Conservation (phyloP, 306 rosid species). For the Elaeagnus macrophylla region DNA sequence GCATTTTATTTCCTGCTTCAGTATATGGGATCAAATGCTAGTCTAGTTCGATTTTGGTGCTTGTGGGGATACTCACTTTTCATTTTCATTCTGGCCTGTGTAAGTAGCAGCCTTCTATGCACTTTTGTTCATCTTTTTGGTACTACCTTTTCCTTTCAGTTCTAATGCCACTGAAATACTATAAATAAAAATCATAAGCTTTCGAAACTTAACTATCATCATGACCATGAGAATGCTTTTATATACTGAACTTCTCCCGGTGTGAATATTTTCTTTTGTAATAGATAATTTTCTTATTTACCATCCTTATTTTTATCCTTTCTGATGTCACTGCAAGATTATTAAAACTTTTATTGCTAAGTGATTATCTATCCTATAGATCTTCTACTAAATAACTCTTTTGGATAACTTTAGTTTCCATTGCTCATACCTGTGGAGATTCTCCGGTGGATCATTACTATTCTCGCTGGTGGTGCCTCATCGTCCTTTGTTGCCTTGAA, state of each 20-base stretch:
- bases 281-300: too few species aligned
- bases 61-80: slow-evolving; percentile 98
- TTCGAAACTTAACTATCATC: too few species aligned
- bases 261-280: too few species aligned
- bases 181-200: too few species aligned
- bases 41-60: slow-evolving; percentile 81
- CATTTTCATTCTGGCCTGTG: slow-evolving; percentile 70
- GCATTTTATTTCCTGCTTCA: slow-evolving; percentile 79
- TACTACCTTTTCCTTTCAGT: not conserved
- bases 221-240: too few species aligned
- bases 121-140: not conserved
- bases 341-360: too few species aligned
- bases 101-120: slow-evolving; percentile 38
- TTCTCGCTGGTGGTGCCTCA: slow-evolving; percentile 61
- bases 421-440: slow-evolving; percentile 76
- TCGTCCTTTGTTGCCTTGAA: slow-evolving; percentile 81
- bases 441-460: slow-evolving; percentile 72
- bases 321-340: too few species aligned
- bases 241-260: too few species aligned
- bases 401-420: slow-evolving; percentile 55
- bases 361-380: slow-evolving; percentile 4
- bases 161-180: not conserved
- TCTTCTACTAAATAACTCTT: slow-evolving; percentile 20
- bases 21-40: slow-evolving; percentile 70
- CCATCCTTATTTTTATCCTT: too few species aligned